A percentile compares a stretch with the other conserved stretches of the same genome.
Conservation (phyloP, 768 basidiomycete species). For the Phylloporus sp. region DNA sequence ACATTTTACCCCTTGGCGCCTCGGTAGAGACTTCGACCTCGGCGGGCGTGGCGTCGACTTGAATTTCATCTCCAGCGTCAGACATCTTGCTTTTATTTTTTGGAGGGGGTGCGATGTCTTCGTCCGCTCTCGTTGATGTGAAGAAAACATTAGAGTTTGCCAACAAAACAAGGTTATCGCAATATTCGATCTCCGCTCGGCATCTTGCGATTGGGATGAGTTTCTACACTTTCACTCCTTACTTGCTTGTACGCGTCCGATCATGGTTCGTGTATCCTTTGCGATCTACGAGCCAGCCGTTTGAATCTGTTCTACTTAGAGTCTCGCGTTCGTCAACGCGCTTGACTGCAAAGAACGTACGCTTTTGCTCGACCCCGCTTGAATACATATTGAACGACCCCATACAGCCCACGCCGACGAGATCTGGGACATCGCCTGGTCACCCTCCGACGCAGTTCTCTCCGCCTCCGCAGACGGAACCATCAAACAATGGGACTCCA, state of each 20-base stretch:
- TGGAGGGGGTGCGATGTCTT: conserved; percentile 58
- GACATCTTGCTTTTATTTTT: conserved; percentile 63
- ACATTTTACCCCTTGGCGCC: conserved; percentile 92
- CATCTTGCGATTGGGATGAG: conserved; percentile 29
- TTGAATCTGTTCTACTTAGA: conserved; percentile 43
- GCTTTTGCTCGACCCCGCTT: conserved; percentile 11
- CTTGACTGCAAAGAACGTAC: conserved; percentile 77
- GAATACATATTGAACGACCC: conserved; percentile 5
- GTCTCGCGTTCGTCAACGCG: conserved; percentile 67
- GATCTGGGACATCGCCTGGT: conserved; percentile 76
- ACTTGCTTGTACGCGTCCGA: no score
- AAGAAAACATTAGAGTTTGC: conserved; percentile 52
- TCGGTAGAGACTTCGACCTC: conserved; percentile 82
- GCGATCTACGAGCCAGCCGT: neutral
- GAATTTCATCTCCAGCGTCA: conserved; percentile 96
- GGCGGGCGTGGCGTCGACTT: conserved; percentile 58
- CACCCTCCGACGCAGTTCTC: conserved; percentile 54
- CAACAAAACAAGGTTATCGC: conserved; percentile 23
- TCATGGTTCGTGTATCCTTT: conserved; percentile 29
- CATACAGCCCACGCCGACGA: conserved; percentile 69
- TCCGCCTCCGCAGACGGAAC: conserved; percentile 77
- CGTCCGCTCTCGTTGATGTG: conserved; percentile 95
- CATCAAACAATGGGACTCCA: conserved; percentile 67
- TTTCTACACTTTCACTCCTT: neutral
- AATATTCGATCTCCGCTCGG: conserved; percentile 54